Evolutionary conservation across 73 alveolate genomes (phyloP).

Genomic region (Paramecium caudatum): DNA sequence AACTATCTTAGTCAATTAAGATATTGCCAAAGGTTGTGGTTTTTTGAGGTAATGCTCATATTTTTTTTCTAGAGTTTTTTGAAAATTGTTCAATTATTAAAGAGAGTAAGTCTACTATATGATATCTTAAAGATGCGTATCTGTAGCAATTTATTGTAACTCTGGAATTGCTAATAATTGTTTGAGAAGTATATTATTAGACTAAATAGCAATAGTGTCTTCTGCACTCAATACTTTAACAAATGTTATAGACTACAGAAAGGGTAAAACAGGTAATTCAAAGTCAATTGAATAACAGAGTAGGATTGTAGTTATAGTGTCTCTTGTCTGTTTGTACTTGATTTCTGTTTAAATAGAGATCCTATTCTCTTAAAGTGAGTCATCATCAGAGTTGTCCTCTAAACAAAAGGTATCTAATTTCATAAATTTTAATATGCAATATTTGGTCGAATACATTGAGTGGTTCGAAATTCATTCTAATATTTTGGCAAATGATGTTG

Average conservation of each 20-base stretch:
- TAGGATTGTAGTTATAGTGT: background rate
- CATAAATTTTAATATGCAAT: conserved; percentile 5
- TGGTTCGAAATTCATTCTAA: conserved; percentile 16
- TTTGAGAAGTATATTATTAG: background rate
- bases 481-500: background rate
- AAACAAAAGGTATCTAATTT: conserved; percentile 20
- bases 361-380: background rate
- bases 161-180: background rate
- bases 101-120: background rate
- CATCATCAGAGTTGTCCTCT: conserved; percentile 28
- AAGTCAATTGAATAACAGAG: background rate
- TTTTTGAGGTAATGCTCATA: background rate
- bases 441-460: background rate
- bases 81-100: background rate
- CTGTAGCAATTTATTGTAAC: background rate
- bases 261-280: background rate
- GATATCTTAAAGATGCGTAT: background rate
- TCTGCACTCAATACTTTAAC: conserved; percentile 1
- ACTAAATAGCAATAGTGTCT: background rate
- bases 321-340: conserved; percentile 4
- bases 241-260: background rate
- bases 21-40: background rate
- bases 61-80: background rate
- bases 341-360: conserved; percentile 12
- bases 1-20: background rate